These are phyloP conservation scores for Anaeromyces robustus DNA, from an alignment of 192 early-diverging fungal species.

Conservation along the genomic window DNA sequence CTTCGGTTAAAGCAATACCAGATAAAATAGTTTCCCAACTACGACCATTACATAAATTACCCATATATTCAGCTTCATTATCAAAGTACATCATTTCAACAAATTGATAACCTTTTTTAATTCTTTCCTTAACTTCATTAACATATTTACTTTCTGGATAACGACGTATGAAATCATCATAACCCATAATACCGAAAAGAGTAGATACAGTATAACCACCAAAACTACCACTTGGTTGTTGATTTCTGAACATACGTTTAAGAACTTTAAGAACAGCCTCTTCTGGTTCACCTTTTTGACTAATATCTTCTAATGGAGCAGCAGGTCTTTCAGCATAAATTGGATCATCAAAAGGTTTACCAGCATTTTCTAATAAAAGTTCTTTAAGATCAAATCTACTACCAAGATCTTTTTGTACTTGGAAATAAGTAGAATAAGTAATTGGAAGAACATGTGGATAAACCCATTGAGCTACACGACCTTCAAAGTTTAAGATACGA, in stretches of 20 bases:
- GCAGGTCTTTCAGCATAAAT: not conserved
- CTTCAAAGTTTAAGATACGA: not conserved
- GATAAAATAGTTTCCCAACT: not conserved
- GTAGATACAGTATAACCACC: not conserved
- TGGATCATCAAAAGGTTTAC: not conserved
- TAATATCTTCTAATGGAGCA: not conserved
- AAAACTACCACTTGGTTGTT: not conserved
- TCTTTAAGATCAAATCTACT: not conserved
- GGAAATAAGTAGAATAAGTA: not conserved
- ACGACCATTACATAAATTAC: not conserved
- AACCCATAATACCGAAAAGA: not conserved
- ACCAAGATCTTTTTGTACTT: not conserved
- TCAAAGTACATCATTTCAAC: not conserved
- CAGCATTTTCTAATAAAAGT: not conserved
- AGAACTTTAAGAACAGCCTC: not conserved
- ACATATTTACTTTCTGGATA: not conserved
- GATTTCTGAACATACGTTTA: not conserved
- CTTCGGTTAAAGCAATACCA: not conserved
- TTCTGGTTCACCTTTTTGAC: not conserved
- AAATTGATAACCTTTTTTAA: not conserved
- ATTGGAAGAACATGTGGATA: not conserved
- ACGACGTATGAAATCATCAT: not conserved
- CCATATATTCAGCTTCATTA: not conserved
- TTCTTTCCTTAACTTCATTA: not conserved
- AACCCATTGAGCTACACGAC: not conserved